phyloP scores from a whole-genome alignment of 129 eudicot species.

The Calendula officinalis region DNA sequence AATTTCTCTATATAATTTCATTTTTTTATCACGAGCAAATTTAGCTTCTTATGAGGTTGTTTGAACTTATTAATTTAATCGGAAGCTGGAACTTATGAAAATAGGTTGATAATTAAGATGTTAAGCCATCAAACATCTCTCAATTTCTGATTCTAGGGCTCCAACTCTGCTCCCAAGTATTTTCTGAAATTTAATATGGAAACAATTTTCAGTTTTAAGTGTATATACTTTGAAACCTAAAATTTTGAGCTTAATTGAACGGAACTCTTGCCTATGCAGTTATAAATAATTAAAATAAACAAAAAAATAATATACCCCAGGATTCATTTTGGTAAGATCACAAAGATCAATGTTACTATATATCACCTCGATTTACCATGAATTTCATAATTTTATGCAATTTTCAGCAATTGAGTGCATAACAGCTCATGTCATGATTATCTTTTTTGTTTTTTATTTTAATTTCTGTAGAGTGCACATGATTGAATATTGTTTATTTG shows the following conservation, averaged over 20 bases:
- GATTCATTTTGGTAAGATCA: no score
- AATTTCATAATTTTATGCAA: no score
- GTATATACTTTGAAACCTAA: not conserved
- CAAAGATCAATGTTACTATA: no score
- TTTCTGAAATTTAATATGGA: not conserved
- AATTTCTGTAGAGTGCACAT: not conserved
- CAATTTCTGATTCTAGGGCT: not conserved
- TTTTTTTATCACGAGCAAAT: no score
- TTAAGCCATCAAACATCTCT: not conserved
- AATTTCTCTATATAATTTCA: not conserved
- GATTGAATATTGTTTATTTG: constrained; percentile 5
- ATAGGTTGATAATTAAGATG: not conserved
- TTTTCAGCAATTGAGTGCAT: no score
- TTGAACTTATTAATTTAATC: not conserved
- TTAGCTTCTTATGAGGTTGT: not conserved
- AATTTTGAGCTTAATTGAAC: no score
- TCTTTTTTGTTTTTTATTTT: not conserved
- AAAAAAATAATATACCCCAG: no score
- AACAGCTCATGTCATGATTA: not conserved
- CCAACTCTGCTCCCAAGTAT: not conserved
- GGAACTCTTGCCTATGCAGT: no score
- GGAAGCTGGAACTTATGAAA: not conserved
- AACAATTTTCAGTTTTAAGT: not conserved
- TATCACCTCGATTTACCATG: no score
- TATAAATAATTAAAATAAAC: no score